Conservation (phyloP, 2,329 filamentous ascomycete genomes). For the Aspergillus ruber region DNA sequence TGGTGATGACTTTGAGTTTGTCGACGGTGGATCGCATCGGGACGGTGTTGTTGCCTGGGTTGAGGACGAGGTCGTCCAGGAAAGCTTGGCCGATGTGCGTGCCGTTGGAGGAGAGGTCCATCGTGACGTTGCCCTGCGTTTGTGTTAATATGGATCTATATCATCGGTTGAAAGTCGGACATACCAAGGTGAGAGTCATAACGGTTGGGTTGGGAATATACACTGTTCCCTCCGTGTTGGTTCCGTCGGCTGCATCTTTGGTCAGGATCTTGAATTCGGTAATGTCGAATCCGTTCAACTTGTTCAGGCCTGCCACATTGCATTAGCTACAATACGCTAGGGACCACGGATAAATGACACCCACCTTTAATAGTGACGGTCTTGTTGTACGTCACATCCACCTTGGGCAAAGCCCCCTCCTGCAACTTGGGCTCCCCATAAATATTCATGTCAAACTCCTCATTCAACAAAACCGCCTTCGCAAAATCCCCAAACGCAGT, state of each 20-base stretch:
- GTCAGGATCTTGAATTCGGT: constrained; percentile 43
- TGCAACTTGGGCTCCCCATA: constrained; percentile 49
- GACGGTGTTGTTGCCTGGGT: constrained; percentile 49
- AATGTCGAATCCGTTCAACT: constrained; percentile 47
- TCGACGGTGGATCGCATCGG: constrained; percentile 47
- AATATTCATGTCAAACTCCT: constrained; percentile 46
- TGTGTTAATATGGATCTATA: constrained; percentile 5
- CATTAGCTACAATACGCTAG: neutral
- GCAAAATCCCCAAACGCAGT: constrained; percentile 47
- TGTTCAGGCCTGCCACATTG: constrained; percentile 49
- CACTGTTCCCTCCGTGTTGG: constrained; percentile 50
- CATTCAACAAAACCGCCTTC: constrained; percentile 42
- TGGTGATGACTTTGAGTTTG: constrained; percentile 28
- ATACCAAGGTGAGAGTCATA: constrained; percentile 48
- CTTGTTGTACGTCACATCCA: constrained; percentile 51
- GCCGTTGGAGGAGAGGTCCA: constrained; percentile 46
- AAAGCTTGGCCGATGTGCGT: constrained; percentile 45
- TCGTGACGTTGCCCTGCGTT: constrained; percentile 48
- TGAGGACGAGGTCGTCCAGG: constrained; percentile 46
- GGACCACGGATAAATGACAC: constrained; percentile 1
- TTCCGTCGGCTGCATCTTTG: constrained; percentile 34
- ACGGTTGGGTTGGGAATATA: constrained; percentile 56
- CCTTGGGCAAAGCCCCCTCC: constrained; percentile 44
- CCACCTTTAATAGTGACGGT: constrained; percentile 52
- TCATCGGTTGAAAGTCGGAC: neutral